Conservation (phyloP, 2,329 filamentous ascomycete species). For the Nothophaeocryptopus gaeumannii region DNA sequence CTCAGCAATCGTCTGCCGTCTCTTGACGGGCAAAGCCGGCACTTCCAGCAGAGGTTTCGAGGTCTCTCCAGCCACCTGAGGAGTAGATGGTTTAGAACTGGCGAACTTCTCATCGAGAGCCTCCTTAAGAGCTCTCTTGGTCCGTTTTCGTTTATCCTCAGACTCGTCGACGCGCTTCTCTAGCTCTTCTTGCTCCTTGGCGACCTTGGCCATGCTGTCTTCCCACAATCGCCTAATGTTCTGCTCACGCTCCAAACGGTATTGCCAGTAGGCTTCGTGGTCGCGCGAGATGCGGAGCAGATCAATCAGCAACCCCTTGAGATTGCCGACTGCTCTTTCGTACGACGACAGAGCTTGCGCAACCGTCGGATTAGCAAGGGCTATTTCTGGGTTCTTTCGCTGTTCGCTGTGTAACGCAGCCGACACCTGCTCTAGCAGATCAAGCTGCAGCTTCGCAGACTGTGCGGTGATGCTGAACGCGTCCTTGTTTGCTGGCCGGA, state of each 20-base stretch:
- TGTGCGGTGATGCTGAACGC: slow-evolving; percentile 97
- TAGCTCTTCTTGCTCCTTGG: slow-evolving; percentile 86
- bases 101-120: slow-evolving; percentile 60
- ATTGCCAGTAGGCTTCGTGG: slow-evolving; percentile 95
- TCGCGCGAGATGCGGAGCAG: slow-evolving; percentile 89
- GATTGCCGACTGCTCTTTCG: slow-evolving; percentile 81
- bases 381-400: slow-evolving; percentile 64
- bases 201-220: slow-evolving; percentile 97
- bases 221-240: slow-evolving; percentile 97
- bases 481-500: slow-evolving; percentile 75
- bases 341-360: slow-evolving; percentile 79
- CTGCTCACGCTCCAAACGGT: slow-evolving; percentile 83
- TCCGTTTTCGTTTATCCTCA: slow-evolving; percentile 82
- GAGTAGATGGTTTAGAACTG: slow-evolving; percentile 14
- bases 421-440: slow-evolving; percentile 82
- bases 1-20: slow-evolving; percentile 66
- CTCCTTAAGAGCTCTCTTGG: slow-evolving; percentile 85
- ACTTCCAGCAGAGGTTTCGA: slow-evolving; percentile 23
- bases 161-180: slow-evolving; percentile 85
- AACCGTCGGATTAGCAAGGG: slow-evolving; percentile 73
- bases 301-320: slow-evolving; percentile 81
- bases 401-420: slow-evolving; percentile 74
- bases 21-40: slow-evolving; percentile 40
- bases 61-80: slow-evolving; percentile 10
- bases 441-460: slow-evolving; percentile 87